phyloP scores from a whole-genome alignment of 441 rosid genomes.

The Euphorbia corollata region DNA sequence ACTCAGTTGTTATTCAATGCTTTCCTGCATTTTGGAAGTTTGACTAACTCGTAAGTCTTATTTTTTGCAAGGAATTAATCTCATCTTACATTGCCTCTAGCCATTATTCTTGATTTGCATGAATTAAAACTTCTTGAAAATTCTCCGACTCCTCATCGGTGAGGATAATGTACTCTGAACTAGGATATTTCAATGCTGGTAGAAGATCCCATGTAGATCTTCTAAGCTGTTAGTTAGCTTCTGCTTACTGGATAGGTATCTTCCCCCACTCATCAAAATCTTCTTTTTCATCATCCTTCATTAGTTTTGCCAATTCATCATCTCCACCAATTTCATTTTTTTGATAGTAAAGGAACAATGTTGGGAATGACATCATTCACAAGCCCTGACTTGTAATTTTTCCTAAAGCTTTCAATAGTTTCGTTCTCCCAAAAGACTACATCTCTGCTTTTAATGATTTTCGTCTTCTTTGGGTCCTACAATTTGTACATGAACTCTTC shows the following conservation, averaged over 20 bases:
- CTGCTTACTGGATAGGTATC: neutral
- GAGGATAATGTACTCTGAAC: neutral
- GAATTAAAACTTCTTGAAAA: neutral
- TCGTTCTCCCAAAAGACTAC: neutral
- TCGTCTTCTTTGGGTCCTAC: neutral
- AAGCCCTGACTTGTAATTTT: neutral
- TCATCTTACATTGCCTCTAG: neutral
- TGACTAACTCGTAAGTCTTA: neutral
- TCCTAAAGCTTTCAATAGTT: neutral
- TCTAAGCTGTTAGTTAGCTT: neutral
- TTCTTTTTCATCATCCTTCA: neutral
- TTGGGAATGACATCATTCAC: neutral
- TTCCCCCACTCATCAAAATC: slow-evolving; percentile 1
- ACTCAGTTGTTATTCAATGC: neutral
- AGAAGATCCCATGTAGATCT: neutral
- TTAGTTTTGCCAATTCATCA: neutral
- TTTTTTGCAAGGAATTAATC: neutral
- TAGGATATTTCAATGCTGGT: neutral
- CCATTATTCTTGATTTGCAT: neutral
- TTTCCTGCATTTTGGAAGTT: neutral
- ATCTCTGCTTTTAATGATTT: neutral
- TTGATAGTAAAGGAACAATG: neutral
- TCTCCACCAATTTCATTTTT: neutral
- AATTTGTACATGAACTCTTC: no score
- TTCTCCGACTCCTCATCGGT: neutral